Evolutionary conservation across 176 grass and related monocot genomes (phyloP).

Genomic region (Microstegium vimineum): DNA sequence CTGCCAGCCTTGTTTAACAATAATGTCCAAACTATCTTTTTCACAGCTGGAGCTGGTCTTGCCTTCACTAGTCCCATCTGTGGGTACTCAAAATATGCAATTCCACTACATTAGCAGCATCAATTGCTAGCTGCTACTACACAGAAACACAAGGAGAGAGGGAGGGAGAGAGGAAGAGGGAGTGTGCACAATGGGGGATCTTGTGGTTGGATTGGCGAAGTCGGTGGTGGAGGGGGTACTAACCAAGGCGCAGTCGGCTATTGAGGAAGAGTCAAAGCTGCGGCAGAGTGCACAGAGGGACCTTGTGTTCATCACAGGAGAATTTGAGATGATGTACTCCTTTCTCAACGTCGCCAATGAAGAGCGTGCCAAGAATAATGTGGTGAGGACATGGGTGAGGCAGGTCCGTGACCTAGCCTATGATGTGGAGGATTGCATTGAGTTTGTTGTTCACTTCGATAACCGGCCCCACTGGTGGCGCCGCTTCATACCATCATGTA

Average conservation of each 20-base stretch:
- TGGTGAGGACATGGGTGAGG: background rate
- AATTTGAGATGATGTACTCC: background rate
- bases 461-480: background rate
- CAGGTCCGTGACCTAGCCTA: background rate
- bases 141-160: background rate
- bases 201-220: background rate
- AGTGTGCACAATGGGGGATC: background rate
- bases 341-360: background rate
- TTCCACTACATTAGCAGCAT: background rate
- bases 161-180: background rate
- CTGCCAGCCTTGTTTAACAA: background rate
- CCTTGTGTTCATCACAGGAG: background rate
- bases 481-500: background rate
- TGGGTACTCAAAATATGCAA: background rate
- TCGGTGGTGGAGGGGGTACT: background rate
- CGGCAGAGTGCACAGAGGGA: background rate
- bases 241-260: background rate
- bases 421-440: background rate
- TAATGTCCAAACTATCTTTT: background rate
- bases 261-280: background rate
- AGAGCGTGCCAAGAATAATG: background rate
- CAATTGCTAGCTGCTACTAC: background rate
- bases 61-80: background rate
- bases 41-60: background rate
- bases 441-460: background rate